Evolutionary conservation across 208 protist species (phyloP).

Genomic region (Crithidia acanthocephali): DNA sequence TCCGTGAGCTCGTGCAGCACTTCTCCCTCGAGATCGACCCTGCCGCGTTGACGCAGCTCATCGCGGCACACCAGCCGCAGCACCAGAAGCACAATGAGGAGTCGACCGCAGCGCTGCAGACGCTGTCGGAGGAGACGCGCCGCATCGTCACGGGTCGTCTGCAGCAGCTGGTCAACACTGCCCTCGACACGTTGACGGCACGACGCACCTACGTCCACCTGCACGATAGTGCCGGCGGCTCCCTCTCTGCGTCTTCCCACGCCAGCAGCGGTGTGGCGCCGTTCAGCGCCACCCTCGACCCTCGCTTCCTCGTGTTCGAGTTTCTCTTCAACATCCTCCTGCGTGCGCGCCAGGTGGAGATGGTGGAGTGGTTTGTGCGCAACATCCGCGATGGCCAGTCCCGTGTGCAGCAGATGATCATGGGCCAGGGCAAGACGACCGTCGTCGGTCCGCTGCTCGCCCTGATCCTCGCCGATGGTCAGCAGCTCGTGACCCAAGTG

Average conservation of each 20-base stretch:
- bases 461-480: constrained; percentile 94
- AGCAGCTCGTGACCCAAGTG: constrained; percentile 91
- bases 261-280: neutral
- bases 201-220: constrained; percentile 62
- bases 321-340: constrained; percentile 95
- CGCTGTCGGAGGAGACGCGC: constrained; percentile 34
- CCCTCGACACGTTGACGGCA: constrained; percentile 60
- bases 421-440: constrained; percentile 97
- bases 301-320: constrained; percentile 93
- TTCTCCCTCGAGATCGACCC: constrained; percentile 63
- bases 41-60: constrained; percentile 22
- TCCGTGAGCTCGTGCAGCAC: constrained; percentile 43
- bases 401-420: constrained; percentile 96
- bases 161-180: constrained; percentile 45
- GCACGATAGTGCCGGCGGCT: too few species aligned
- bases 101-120: neutral
- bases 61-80: neutral
- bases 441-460: constrained; percentile 94
- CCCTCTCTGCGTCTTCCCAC: too few species aligned
- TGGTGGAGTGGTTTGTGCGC: constrained; percentile 88
- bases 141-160: constrained; percentile 40
- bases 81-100: neutral
- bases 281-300: constrained; percentile 61
- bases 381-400: constrained; percentile 65
- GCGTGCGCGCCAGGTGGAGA: constrained; percentile 93